These are phyloP conservation scores for Paraphoma sp. DNA, from an alignment of 2,329 filamentous ascomycete genomes.

Conservation along the genomic window DNA sequence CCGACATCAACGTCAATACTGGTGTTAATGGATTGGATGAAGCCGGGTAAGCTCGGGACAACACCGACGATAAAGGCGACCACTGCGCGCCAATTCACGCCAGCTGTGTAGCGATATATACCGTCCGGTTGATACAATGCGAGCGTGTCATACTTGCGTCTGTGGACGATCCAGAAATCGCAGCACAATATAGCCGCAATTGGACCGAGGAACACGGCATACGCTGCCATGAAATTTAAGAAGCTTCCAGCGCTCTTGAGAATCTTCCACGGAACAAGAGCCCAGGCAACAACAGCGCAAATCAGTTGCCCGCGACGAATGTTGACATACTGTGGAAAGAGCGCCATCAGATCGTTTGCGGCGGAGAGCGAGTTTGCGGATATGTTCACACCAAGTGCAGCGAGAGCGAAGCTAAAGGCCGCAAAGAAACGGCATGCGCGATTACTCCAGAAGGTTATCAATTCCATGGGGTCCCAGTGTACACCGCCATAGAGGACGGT, in stretches of 20 bases:
- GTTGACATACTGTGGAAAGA: constrained; percentile 62
- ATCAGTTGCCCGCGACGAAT: constrained; percentile 57
- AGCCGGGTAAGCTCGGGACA: constrained; percentile 63
- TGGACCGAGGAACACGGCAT: constrained; percentile 69
- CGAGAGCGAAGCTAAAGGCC: constrained; percentile 54
- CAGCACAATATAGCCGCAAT: constrained; percentile 66
- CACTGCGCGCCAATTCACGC: constrained; percentile 67
- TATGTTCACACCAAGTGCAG: constrained; percentile 61
- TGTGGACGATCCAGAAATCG: constrained; percentile 66
- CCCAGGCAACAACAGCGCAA: constrained; percentile 53
- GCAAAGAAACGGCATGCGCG: constrained; percentile 51
- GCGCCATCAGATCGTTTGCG: constrained; percentile 61
- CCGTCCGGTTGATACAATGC: constrained; percentile 59
- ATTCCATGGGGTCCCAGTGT: constrained; percentile 53
- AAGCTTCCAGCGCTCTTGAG: constrained; percentile 51
- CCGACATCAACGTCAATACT: constrained; percentile 55
- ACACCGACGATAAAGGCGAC: constrained; percentile 65
- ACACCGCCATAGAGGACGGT: constrained; percentile 58
- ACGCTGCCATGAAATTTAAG: constrained; percentile 69
- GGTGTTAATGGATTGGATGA: constrained; percentile 54
- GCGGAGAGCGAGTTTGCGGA: constrained; percentile 60
- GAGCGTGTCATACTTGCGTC: constrained; percentile 56
- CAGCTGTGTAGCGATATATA: constrained; percentile 60
- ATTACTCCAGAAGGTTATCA: constrained; percentile 47
- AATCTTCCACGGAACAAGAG: constrained; percentile 56